Percentiles rank a stretch among this genome's conserved stretches.
Evolutionary conservation across 75 land plant species (phyloP).

Genomic region (Cryptomeria japonica): DNA sequence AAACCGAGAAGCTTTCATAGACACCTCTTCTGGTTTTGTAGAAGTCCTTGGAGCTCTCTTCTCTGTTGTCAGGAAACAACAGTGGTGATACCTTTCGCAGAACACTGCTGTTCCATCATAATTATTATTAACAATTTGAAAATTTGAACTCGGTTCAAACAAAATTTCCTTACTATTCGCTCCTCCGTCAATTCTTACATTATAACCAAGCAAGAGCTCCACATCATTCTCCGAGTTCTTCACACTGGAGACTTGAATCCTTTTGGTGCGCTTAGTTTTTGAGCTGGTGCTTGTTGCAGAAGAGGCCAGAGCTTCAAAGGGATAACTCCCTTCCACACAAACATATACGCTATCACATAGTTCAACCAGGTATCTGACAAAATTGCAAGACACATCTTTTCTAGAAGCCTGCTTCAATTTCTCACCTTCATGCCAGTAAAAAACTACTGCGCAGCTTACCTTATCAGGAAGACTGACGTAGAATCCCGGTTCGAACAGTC

Average conservation of each 20-base stretch:
- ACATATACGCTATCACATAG: too few relatives aligned
- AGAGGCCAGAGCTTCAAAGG: too few relatives aligned
- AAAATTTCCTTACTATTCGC: too few relatives aligned
- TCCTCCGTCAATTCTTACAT: neutral
- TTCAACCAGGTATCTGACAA: too few relatives aligned
- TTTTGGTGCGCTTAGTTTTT: neutral
- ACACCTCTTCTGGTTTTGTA: neutral
- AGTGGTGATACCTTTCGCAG: neutral
- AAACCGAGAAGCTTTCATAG: neutral
- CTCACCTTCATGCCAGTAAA: constrained; percentile 26
- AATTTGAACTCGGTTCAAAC: neutral
- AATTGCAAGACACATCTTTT: too few relatives aligned
- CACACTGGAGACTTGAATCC: neutral
- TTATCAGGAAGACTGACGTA: neutral
- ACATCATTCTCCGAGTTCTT: neutral
- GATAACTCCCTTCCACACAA: too few relatives aligned
- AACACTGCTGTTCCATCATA: neutral
- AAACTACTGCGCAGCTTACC: neutral
- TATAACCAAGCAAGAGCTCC: neutral
- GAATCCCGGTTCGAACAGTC: too few relatives aligned
- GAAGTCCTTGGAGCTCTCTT: neutral
- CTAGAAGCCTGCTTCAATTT: neutral
- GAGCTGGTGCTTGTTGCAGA: too few relatives aligned
- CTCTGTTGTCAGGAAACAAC: neutral
- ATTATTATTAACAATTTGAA: too few relatives aligned